phyloP scores from a whole-genome alignment of 495 filamentous ascomycete species.

The Aspergillus ellipticus region DNA sequence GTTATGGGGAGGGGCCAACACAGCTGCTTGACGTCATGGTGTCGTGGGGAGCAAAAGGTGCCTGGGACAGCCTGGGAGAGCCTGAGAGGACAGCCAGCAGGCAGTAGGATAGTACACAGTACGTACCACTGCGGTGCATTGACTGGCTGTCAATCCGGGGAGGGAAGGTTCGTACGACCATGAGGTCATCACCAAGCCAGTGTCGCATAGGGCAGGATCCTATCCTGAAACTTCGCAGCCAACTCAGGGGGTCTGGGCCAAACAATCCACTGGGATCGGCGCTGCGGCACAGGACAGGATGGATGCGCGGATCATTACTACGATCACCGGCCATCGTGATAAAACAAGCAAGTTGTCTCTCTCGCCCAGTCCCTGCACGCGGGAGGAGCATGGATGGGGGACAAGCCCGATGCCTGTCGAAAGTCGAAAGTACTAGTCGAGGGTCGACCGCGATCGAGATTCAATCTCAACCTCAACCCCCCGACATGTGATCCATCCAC shows the following conservation, averaged over 20 bases:
- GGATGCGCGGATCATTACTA: neutral
- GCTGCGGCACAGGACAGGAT: neutral
- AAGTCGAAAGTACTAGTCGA: neutral
- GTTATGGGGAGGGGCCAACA: neutral
- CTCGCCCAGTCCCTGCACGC: neutral
- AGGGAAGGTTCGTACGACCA: neutral
- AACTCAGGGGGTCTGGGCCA: neutral
- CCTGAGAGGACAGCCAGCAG: too few relatives aligned
- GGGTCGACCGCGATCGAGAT: too few relatives aligned
- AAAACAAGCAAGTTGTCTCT: neutral
- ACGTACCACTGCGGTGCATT: too few relatives aligned
- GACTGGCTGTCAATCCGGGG: neutral
- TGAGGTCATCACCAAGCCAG: neutral
- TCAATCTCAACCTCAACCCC: too few relatives aligned
- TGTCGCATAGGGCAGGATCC: neutral
- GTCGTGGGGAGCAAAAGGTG: constrained; percentile 10
- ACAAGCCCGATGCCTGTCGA: neutral
- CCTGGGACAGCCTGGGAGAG: neutral
- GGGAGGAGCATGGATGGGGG: neutral
- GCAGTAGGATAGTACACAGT: neutral
- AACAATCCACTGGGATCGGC: neutral
- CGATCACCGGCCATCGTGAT: neutral
- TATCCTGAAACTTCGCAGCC: neutral
- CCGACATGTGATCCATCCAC: neutral
- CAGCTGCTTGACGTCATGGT: constrained; percentile 25